phyloP scores from a whole-genome alignment of 768 basidiomycete species.

The Suillus brevipes region DNA sequence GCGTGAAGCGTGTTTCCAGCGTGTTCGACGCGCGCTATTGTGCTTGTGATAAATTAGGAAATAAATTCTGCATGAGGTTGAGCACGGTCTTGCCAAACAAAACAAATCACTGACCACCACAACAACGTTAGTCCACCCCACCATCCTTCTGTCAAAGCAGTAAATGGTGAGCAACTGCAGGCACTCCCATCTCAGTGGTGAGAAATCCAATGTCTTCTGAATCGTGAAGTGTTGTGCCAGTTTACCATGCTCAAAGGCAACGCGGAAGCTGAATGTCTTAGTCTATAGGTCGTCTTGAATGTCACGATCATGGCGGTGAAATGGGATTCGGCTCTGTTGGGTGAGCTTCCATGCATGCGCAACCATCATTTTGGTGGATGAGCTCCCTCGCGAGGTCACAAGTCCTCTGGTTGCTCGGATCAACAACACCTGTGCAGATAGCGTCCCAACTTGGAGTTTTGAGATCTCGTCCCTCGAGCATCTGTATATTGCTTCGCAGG shows the following conservation, averaged over 20 bases:
- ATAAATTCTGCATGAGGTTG: neutral
- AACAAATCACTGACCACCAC: neutral
- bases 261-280: neutral
- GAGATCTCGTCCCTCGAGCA: neutral
- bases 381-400: neutral
- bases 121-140: too few relatives aligned
- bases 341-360: too few relatives aligned
- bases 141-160: neutral
- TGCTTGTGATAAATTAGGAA: constrained; percentile 19
- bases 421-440: neutral
- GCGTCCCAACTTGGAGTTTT: neutral
- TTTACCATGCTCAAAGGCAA: neutral
- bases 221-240: neutral
- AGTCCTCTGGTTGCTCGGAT: neutral
- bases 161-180: neutral
- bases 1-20: constrained; percentile 19
- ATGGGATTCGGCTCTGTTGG: too few relatives aligned
- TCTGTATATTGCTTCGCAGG: neutral
- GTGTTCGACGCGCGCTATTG: constrained; percentile 17
- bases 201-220: neutral
- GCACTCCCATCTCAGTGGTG: neutral
- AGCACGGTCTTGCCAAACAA: constrained; percentile 10
- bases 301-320: too few relatives aligned
- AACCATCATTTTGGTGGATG: too few relatives aligned
- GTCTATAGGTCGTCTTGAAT: neutral